Evolutionary conservation across 371 early-diverging fungal genomes (phyloP).

Genomic region (Mortierella sp.): DNA sequence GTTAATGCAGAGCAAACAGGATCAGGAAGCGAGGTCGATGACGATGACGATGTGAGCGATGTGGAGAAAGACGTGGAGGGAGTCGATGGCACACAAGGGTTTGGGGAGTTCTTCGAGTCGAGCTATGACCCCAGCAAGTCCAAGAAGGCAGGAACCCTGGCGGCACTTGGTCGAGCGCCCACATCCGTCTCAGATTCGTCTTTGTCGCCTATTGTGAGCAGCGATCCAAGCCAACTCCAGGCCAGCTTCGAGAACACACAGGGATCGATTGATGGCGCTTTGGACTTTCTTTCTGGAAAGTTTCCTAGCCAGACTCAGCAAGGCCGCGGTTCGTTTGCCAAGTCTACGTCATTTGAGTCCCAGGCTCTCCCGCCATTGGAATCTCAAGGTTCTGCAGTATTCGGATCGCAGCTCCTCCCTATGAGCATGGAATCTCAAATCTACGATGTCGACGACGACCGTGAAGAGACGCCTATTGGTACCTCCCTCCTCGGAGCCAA

Average conservation of each 20-base stretch:
- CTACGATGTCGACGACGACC: background rate
- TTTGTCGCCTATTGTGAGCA: slow-evolving; percentile 4
- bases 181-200: background rate
- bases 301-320: slow-evolving; percentile 24
- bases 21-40: background rate
- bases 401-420: background rate
- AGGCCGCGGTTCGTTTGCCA: background rate
- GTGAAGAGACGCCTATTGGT: background rate
- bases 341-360: background rate
- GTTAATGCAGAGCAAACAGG: slow-evolving; percentile 3
- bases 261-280: slow-evolving; percentile 16
- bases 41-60: slow-evolving; percentile 28
- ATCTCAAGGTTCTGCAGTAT: background rate
- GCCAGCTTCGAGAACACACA: slow-evolving; percentile 4
- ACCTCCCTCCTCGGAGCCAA: background rate
- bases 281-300: slow-evolving; percentile 39
- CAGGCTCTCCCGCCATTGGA: background rate
- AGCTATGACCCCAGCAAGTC: slow-evolving; percentile 16
- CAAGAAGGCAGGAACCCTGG: background rate
- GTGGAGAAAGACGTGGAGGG: slow-evolving; percentile 19
- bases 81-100: slow-evolving; percentile 16
- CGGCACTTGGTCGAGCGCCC: background rate
- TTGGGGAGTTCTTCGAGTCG: slow-evolving; percentile 30
- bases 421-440: background rate
- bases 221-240: slow-evolving; percentile 13